Percentiles rank a stretch among this genome's conserved stretches.
Evolutionary conservation across 352 stramenopile species (phyloP).

Genomic region (Phytophthora megakarya): DNA sequence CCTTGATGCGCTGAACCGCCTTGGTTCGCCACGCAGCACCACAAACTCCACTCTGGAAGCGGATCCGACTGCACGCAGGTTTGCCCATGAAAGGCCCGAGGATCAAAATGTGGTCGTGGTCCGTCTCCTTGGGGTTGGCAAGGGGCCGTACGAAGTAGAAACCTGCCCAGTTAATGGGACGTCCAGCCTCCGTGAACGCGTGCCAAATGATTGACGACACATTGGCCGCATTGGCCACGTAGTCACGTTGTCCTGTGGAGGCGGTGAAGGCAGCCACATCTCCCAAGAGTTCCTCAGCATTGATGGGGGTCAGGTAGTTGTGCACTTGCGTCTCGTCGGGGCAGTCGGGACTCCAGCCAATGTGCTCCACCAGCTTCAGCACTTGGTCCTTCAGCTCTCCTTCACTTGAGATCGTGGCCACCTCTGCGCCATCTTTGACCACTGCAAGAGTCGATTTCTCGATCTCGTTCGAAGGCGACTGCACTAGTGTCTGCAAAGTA

Average conservation of each 20-base stretch:
- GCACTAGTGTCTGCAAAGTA: conserved; percentile 46
- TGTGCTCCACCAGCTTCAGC: conserved; percentile 48
- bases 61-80: conserved; percentile 80
- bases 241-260: conserved; percentile 68
- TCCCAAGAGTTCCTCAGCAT: conserved; percentile 64
- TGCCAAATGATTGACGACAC: conserved; percentile 85
- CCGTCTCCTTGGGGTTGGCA: conserved; percentile 54
- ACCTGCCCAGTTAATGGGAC: conserved; percentile 80
- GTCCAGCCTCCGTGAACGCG: conserved; percentile 63
- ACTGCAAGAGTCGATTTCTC: conserved; percentile 46
- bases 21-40: conserved; percentile 69
- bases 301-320: conserved; percentile 65
- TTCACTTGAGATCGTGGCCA: conserved; percentile 42
- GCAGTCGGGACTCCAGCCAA: conserved; percentile 74
- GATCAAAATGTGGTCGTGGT: conserved; percentile 68
- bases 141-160: conserved; percentile 84
- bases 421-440: conserved; percentile 52
- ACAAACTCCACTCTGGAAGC: conserved; percentile 76
- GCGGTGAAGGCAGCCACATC: conserved; percentile 68
- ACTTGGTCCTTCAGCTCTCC: conserved; percentile 57
- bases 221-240: conserved; percentile 81
- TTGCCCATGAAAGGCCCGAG: conserved; percentile 85
- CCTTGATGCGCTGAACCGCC: conserved; percentile 68
- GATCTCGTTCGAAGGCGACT: conserved; percentile 38
- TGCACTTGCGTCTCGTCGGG: conserved; percentile 49